Base-by-base conservation (phyloP, 345 rosid species). In the Salix exigua region DNA sequence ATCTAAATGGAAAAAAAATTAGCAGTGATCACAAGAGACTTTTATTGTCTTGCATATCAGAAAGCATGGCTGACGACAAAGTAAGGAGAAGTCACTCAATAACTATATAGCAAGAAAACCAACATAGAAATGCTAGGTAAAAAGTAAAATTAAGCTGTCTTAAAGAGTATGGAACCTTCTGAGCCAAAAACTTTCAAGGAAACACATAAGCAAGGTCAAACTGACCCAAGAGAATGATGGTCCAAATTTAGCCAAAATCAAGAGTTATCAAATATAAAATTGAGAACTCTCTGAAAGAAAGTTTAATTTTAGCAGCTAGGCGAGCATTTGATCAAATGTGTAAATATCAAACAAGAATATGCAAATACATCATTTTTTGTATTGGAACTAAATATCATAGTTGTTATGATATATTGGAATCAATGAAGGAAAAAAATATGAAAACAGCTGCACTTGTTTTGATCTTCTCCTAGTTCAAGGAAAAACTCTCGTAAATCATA, bases 1-100 rank as follows among this genome's bases (percentile, higher is more conserved):
- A 88, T 89, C 98, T 94, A 78, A 68, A 86, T 74, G 81, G 83
- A 82, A 83, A 62, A 19, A 51, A 7, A 51, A 10, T 28, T 63
- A 11, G 37, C 72, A 66, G 53, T 9, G 31, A 74, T n/a, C 38
- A 25, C 42, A 40, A 76, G 69, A 74, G 71, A 64, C 13, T 23
- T 2, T 7, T 21, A 44, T 9, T 68, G n/a, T 7, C 62, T 28
- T 19, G 31, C 31, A 50, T 51, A 17, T 60, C 30, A 61, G 68
- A 61, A 40, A 62, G 8, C 33, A 70, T 17, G 25, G 74, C 12
- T 44, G 33, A 69, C 26, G 4, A 77, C 23, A 60, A 74, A 66
- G 14, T 6, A 53, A 37, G 48, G 37, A 55, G 25, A 76, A 68
- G 58, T 64, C n/a, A 18, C 53, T 66, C 17, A 37, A 5, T 19